phyloP scores from a whole-genome alignment of 2,329 filamentous ascomycete species.

The Ophiostoma sp. region DNA sequence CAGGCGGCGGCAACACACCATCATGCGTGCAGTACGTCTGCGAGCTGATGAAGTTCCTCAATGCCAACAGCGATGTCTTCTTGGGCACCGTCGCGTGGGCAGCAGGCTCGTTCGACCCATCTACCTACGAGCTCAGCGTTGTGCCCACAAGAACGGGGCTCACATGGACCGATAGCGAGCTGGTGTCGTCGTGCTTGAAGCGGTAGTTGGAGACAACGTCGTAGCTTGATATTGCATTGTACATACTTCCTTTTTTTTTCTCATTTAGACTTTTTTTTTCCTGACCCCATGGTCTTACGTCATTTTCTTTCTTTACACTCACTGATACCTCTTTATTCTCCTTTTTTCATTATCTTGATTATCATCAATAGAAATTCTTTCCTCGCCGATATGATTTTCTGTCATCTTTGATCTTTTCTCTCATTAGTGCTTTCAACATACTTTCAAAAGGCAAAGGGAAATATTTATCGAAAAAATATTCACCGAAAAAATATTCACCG shows the following conservation, averaged over 20 bases:
- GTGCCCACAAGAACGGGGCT: constrained; percentile 34
- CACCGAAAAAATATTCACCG: too few relatives aligned
- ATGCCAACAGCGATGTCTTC: constrained; percentile 37
- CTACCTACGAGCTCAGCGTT: constrained; percentile 33
- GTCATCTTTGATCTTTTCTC: too few relatives aligned
- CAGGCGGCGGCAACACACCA: constrained; percentile 41
- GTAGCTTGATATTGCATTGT: background rate
- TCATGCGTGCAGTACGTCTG: constrained; percentile 39
- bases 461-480: too few relatives aligned
- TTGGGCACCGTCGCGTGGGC: constrained; percentile 35
- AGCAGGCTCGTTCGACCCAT: constrained; percentile 32
- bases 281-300: background rate
- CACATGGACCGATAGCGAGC: constrained; percentile 26
- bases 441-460: too few relatives aligned
- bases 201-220: background rate
- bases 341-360: background rate
- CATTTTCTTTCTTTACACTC: background rate
- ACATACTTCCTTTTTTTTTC: background rate
- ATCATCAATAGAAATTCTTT: background rate
- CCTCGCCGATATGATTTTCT: background rate
- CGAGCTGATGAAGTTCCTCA: constrained; percentile 38
- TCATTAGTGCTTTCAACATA: too few relatives aligned
- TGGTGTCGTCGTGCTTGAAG: constrained; percentile 27
- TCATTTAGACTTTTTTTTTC: background rate
- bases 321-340: background rate